These are phyloP conservation scores for Xylaria curta DNA, from an alignment of 495 filamentous ascomycete species.

Conservation along the genomic window DNA sequence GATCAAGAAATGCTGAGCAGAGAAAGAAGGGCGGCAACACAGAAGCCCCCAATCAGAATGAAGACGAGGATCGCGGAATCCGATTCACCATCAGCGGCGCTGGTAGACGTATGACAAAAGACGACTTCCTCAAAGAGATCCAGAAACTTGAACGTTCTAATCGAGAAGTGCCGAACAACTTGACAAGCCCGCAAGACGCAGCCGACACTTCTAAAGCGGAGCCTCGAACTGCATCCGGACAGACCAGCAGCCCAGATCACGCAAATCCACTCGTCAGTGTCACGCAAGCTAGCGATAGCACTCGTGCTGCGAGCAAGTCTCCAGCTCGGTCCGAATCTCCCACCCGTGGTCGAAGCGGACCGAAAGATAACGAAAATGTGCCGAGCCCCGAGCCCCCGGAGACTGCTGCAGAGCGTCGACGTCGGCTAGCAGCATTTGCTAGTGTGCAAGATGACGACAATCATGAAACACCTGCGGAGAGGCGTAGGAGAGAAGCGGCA, in stretches of 20 bases:
- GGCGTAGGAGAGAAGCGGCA: constrained; percentile 81
- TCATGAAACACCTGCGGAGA: constrained; percentile 83
- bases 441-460: constrained; percentile 52
- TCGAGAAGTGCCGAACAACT: constrained; percentile 73
- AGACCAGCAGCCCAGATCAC: constrained; percentile 27
- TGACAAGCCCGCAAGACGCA: constrained; percentile 63
- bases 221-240: neutral
- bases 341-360: constrained; percentile 32
- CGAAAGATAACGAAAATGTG: constrained; percentile 23
- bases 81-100: constrained; percentile 84
- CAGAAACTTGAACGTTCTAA: constrained; percentile 78
- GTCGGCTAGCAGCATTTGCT: constrained; percentile 47
- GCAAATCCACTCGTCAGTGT: constrained; percentile 37
- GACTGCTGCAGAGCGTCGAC: constrained; percentile 50
- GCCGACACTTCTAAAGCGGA: constrained; percentile 41
- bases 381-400: constrained; percentile 40
- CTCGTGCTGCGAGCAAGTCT: constrained; percentile 29
- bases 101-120: constrained; percentile 81
- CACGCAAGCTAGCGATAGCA: constrained; percentile 33
- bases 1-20: constrained; percentile 46
- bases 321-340: constrained; percentile 22
- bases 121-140: constrained; percentile 88
- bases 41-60: constrained; percentile 54
- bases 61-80: constrained; percentile 76
- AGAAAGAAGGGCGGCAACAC: constrained; percentile 46